Conservation (phyloP, 345 rosid species). For the Salix dunnii region DNA sequence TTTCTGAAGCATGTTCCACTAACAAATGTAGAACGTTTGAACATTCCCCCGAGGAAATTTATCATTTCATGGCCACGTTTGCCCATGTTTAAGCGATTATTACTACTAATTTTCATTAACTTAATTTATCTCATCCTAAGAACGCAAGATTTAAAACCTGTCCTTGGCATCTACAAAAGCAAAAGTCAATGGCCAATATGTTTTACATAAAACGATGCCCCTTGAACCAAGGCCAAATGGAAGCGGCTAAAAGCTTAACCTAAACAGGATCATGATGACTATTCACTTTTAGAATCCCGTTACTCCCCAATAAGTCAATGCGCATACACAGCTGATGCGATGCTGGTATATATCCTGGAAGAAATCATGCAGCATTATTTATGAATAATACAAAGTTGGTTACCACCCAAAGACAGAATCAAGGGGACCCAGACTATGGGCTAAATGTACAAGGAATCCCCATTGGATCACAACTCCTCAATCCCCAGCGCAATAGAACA, state of each 20-base stretch:
- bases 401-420: conserved; percentile 36
- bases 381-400: conserved; percentile 36
- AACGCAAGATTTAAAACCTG: background rate
- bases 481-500: background rate
- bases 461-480: conserved; percentile 15
- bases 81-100: background rate
- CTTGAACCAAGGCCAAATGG: background rate
- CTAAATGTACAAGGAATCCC: conserved; percentile 49
- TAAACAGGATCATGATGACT: background rate
- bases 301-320: background rate
- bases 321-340: conserved; percentile 5
- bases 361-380: conserved; percentile 52
- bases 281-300: background rate
- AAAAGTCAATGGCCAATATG: background rate
- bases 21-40: too few species aligned
- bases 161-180: background rate
- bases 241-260: background rate
- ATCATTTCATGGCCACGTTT: too few species aligned
- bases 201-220: background rate
- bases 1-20: background rate
- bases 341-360: conserved; percentile 23
- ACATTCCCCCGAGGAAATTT: too few species aligned
- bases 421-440: conserved; percentile 38
- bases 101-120: background rate
- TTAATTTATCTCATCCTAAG: background rate